These are phyloP conservation scores for Kazachstania sp. DNA, from an alignment of 1,139 yeast genomes.

Conservation along the genomic window DNA sequence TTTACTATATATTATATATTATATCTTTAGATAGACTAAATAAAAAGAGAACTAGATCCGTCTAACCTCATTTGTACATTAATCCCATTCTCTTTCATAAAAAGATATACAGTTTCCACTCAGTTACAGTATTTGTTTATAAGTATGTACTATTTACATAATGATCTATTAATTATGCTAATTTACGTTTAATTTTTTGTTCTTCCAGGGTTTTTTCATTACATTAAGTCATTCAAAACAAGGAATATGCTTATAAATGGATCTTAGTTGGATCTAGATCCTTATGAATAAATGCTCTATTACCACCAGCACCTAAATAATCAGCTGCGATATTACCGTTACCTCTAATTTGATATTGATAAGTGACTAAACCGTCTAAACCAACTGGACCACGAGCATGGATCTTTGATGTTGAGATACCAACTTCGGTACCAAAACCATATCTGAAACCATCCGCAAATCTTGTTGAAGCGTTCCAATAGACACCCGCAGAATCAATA, in stretches of 20 bases:
- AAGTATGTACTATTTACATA: not conserved
- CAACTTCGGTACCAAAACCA: slow-evolving; percentile 98
- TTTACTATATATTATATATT: not conserved
- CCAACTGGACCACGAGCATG: slow-evolving; percentile 99
- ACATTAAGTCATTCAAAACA: not conserved
- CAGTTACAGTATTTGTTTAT: not conserved
- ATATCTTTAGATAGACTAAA: not conserved
- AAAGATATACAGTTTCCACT: not conserved
- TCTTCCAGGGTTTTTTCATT: not conserved
- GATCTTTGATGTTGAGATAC: slow-evolving; percentile 90
- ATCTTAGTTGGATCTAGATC: slow-evolving; percentile 37
- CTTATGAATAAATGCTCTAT: slow-evolving; percentile 67
- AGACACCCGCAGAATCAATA: slow-evolving; percentile 94
- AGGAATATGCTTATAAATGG: slow-evolving; percentile 9
- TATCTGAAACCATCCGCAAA: slow-evolving; percentile 98
- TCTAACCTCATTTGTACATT: not conserved
- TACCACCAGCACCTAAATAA: slow-evolving; percentile 89
- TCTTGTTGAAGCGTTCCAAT: slow-evolving; percentile 94
- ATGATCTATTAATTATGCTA: not conserved
- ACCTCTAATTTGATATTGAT: slow-evolving; percentile 88
- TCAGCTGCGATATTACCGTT: slow-evolving; percentile 88
- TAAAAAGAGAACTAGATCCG: too few relatives aligned
- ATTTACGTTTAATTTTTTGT: not conserved
- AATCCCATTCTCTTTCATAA: not conserved
- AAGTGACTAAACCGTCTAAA: slow-evolving; percentile 88